Percentiles rank a stretch among this genome's conserved stretches.
Evolutionary conservation across 768 basidiomycete species (phyloP).

Genomic region (Tricholoma hemisulphureum): DNA sequence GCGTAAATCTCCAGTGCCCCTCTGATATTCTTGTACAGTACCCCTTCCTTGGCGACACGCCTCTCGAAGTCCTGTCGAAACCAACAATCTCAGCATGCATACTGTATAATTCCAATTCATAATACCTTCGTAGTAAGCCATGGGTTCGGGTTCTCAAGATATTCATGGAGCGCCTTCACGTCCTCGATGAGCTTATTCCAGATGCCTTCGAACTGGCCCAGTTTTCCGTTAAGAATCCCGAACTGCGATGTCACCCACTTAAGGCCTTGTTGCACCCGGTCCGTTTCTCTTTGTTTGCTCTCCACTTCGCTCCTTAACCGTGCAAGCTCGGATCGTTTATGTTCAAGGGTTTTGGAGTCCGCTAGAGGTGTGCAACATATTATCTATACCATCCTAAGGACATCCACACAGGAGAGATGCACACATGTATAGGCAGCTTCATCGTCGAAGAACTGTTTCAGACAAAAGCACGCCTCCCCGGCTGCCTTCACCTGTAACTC

Average conservation of each 20-base stretch:
- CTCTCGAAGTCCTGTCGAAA: neutral
- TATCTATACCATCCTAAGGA: neutral
- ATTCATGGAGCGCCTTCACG: neutral
- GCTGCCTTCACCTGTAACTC: neutral
- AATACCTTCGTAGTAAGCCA: neutral
- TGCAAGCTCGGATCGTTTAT: neutral
- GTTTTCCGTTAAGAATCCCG: neutral
- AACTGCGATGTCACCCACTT: neutral
- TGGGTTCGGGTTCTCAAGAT: neutral
- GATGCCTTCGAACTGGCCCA: conserved; percentile 1
- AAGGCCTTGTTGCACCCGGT: neutral
- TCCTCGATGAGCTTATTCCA: conserved; percentile 2
- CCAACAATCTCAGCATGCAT: neutral
- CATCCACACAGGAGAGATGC: neutral
- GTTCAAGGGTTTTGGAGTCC: neutral
- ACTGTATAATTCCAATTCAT: neutral
- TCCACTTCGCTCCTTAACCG: neutral
- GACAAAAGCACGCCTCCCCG: neutral
- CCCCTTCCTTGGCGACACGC: neutral
- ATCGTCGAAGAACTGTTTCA: neutral
- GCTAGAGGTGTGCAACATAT: neutral
- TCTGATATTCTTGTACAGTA: neutral
- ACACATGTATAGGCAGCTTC: neutral
- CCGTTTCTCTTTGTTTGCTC: neutral
- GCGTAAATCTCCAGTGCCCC: conserved; percentile 1